Percentiles rank a stretch among this genome's conserved stretches.
These are phyloP conservation scores for Hansfordia pulvinata DNA, from an alignment of 2,329 filamentous ascomycete genomes.

Conservation along the genomic window DNA sequence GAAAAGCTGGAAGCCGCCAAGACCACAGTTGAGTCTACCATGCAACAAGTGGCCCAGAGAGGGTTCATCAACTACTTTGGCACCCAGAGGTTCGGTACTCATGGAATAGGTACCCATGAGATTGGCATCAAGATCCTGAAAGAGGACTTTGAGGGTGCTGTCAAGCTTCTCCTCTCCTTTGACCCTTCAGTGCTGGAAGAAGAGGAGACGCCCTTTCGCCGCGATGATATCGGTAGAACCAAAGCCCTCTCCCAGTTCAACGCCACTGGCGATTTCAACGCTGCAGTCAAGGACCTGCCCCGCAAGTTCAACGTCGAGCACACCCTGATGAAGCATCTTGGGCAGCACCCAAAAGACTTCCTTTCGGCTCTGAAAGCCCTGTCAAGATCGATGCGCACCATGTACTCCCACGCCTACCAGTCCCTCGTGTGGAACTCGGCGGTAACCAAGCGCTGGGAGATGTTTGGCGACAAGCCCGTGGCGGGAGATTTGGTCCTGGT, in stretches of 20 bases:
- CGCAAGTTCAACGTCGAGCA: conserved; percentile 70
- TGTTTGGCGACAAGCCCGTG: conserved; percentile 60
- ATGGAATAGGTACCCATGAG: conserved; percentile 71
- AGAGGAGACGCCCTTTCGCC: conserved; percentile 40
- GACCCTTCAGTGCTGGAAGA: conserved; percentile 40
- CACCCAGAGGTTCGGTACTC: conserved; percentile 90
- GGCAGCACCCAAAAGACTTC: conserved; percentile 48
- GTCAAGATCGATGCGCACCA: conserved; percentile 68
- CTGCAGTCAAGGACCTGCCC: conserved; percentile 58
- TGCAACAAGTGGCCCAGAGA: conserved; percentile 53
- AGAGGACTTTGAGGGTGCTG: conserved; percentile 67
- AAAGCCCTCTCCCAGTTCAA: conserved; percentile 65
- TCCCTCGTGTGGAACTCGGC: conserved; percentile 87
- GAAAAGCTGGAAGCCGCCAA: conserved; percentile 27
- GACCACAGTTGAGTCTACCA: conserved; percentile 39
- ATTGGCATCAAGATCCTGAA: conserved; percentile 75
- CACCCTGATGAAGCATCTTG: conserved; percentile 66
- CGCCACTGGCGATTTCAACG: conserved; percentile 39
- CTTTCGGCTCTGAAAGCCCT: conserved; percentile 71
- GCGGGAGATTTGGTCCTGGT: conserved; percentile 72
- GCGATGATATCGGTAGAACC: conserved; percentile 69
- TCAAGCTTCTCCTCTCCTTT: conserved; percentile 65
- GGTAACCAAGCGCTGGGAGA: conserved; percentile 66
- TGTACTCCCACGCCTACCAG: conserved; percentile 97
- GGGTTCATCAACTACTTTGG: conserved; percentile 98